Evolutionary conservation across 306 rosid genomes (phyloP), one percentile per base, ranked within the genome.

Genomic region (Amphicarpaea edgeworthii): DNA sequence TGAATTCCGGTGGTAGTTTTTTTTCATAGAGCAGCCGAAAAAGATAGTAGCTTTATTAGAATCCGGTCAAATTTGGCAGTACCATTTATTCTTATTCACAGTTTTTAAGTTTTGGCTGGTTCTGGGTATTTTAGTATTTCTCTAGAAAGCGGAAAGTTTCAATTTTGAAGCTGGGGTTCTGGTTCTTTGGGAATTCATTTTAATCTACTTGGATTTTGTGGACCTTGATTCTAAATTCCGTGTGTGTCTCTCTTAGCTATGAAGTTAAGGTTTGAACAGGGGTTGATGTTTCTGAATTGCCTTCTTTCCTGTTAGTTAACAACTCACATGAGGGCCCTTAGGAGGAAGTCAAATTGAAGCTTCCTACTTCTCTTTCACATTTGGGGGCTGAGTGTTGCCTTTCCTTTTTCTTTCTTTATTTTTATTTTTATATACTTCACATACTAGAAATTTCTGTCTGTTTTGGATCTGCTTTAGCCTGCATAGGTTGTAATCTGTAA

Each of bases 21-120:
- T 82, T 70, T 81, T 54, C 57, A 67, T 47, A 43, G 60, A 50
- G 23, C 81, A 85, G 30, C 50, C 60, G 49, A 34, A 7, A 67
- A 66, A 85, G 81, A 77, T 73, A 73, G 66, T 77, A 11, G 47
- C 86, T 88, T 89, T 87, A 73, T 89, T 81, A 84, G 85, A 83
- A 57, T 88, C 73, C 87, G 78, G 21, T 79, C 75, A 79, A 76
- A 17, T 74, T 72, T 81, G 79, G 62, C 77, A 32, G 64, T 64
- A 34, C 70, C 79, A 42, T 32, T 66, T 45, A 65, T 72, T 77
- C 50, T 65, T 30, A 30, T 30, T 30, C 6, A 60, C 70, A 16
- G 24, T 10, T 75, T 63, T 67, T 40, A 77, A 53, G 80, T 61
- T 73, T 73, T 77, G 79, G 75, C 70, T 5, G 28, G 41, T 60